Conservation (phyloP, 164 flowering plant species). For the Warburgia ugandensis region DNA sequence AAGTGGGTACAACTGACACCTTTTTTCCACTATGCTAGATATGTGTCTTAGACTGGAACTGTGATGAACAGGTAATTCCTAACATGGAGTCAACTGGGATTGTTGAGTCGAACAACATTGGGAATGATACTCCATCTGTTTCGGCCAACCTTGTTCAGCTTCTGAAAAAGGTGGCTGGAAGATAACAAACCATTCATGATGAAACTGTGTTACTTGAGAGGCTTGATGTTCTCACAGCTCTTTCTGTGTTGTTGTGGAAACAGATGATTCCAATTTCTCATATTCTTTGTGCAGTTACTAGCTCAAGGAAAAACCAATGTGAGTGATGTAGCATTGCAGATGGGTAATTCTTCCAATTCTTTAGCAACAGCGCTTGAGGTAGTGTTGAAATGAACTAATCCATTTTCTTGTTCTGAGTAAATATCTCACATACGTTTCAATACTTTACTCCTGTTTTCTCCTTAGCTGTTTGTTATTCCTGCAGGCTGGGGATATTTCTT, state of each 20-base stretch:
- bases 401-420: neutral
- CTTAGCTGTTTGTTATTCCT: neutral
- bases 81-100: constrained; percentile 12
- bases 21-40: constrained; percentile 17
- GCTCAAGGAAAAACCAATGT: constrained; percentile 59
- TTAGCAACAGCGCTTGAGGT: constrained; percentile 50
- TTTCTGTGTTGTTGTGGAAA: neutral
- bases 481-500: constrained; percentile 41
- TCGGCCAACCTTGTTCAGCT: constrained; percentile 26
- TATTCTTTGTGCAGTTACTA: constrained; percentile 42
- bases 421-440: neutral
- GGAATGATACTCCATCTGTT: constrained; percentile 26
- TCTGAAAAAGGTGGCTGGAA: constrained; percentile 53
- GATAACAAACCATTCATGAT: neutral
- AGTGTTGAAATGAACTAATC: too few relatives aligned
- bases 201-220: neutral
- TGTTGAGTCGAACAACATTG: constrained; percentile 14
- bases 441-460: constrained; percentile 1
- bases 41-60: constrained; percentile 18
- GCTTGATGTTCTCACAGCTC: neutral
- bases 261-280: too few relatives aligned
- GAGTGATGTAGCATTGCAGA: constrained; percentile 62
- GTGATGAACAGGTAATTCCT: constrained; percentile 20
- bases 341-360: constrained; percentile 54
- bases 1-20: constrained; percentile 21